Conservation (phyloP, 225 moss, liverwort and hornwort species). For the Takakia lepidozioides region DNA sequence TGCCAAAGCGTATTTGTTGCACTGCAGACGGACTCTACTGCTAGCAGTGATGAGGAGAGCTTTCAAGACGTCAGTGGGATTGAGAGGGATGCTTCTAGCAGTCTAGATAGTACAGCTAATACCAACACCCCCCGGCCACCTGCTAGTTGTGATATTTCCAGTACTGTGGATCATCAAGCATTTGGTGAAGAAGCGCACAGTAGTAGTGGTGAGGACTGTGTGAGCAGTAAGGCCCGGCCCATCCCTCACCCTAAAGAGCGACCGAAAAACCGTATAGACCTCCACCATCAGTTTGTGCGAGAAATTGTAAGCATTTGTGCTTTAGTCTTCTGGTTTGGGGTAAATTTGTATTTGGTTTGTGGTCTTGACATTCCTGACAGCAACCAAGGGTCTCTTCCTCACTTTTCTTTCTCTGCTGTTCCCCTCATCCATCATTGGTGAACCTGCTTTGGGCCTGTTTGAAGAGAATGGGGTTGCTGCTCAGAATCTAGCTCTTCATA, state of each 20-base stretch:
- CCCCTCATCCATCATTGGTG: too few species aligned
- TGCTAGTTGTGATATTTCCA: background rate
- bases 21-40: slow-evolving; percentile 4
- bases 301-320: slow-evolving; percentile 16
- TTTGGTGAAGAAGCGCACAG: slow-evolving; percentile 9
- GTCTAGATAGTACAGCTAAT: slow-evolving; percentile 19
- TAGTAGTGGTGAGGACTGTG: slow-evolving; percentile 16
- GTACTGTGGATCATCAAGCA: slow-evolving; percentile 1
- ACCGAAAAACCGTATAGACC: slow-evolving; percentile 14
- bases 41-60: slow-evolving; percentile 11
- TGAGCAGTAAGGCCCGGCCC: slow-evolving; percentile 11
- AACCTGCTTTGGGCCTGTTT: too few species aligned
- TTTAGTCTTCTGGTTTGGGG: too few species aligned
- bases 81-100: slow-evolving; percentile 16
- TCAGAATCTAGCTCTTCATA: too few species aligned
- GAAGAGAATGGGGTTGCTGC: too few species aligned
- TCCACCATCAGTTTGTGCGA: slow-evolving; percentile 15
- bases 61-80: slow-evolving; percentile 6
- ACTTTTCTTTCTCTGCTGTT: too few species aligned
- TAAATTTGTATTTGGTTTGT: too few species aligned
- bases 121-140: slow-evolving; percentile 12
- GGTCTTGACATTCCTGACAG: too few species aligned
- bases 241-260: background rate
- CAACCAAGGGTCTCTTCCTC: too few species aligned
- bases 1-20: too few species aligned